A percentile compares a stretch with the other conserved stretches of the same genome.
Evolutionary conservation across 345 rosid species (phyloP).

Genomic region (Pelargonium nanum): DNA sequence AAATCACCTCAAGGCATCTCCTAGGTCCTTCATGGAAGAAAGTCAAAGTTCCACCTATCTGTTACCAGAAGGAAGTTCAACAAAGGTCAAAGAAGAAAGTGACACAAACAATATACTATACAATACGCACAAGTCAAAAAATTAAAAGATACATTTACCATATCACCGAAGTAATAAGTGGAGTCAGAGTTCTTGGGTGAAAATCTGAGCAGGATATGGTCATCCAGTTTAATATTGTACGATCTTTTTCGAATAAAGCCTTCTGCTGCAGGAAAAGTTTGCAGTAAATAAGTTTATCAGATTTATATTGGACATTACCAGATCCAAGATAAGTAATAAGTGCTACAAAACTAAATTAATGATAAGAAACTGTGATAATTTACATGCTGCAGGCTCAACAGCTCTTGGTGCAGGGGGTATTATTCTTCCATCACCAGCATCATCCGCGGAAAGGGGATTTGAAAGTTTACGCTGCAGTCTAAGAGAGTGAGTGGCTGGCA

Average conservation of each 20-base stretch:
- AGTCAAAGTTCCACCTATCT: slow-evolving; percentile 97
- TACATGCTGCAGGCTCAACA: slow-evolving; percentile 56
- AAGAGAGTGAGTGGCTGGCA: slow-evolving; percentile 29
- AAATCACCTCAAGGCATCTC: slow-evolving; percentile 88
- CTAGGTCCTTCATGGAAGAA: slow-evolving; percentile 84
- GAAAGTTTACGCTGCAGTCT: slow-evolving; percentile 34
- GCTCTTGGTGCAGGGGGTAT: slow-evolving; percentile 29
- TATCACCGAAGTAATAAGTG: slow-evolving; percentile 87
- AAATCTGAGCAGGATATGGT: slow-evolving; percentile 75
- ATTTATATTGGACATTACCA: not conserved
- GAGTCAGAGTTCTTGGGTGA: slow-evolving; percentile 88
- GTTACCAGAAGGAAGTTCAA: slow-evolving; percentile 14
- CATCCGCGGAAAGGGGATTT: slow-evolving; percentile 31
- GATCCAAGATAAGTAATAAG: slow-evolving; percentile 12
- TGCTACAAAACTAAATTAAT: slow-evolving; percentile 1
- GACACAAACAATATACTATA: not conserved
- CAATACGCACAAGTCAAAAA: slow-evolving; percentile 4
- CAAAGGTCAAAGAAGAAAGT: slow-evolving; percentile 7
- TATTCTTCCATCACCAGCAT: slow-evolving; percentile 19
- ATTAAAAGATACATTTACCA: slow-evolving; percentile 31
- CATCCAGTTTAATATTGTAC: slow-evolving; percentile 95
- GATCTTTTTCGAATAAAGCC: slow-evolving; percentile 92
- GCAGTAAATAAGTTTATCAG: slow-evolving; percentile 29
- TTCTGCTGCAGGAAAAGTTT: slow-evolving; percentile 73
- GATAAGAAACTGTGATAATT: slow-evolving; percentile 14